Base-by-base conservation (phyloP, 2,329 filamentous ascomycete species). In the Apiospora pterosperma region DNA sequence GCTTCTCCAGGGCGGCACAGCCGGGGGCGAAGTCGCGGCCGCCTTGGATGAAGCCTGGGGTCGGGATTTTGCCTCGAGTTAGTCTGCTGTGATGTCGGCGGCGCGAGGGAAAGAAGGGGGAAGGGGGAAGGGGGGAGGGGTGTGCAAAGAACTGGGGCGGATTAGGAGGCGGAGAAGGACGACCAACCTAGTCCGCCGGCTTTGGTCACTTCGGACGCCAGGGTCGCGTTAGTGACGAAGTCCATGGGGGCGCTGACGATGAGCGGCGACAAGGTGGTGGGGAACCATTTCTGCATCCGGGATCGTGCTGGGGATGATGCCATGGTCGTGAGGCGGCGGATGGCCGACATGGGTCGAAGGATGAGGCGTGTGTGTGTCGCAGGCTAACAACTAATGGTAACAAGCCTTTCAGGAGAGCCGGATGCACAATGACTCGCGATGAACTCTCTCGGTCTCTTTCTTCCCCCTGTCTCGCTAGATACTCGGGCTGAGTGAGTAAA, bases 221-320 rank as follows among this genome's bases (percentile, higher is more conserved):
- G 72, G 58, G 68, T 75, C 38, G 76, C 72, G 52, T 78, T 80
- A 2, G 76, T 68, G 36, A 77, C 69, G 58, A 72, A 73, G 12
- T 76, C 74, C 79, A 82, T 80, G 12, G 80, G 80, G 10, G 80
- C 80, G 48, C 73, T 77, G 59, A 81, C 71, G 41, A 81, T 69
- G 12, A 81, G 67, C 23, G 80, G 80, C 25, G 70, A 68, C 6
- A 71, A 66, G 21, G 75, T 76, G 63, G 74, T 73, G 4, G 79
- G 78, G 65, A 80, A 81, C 71, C 75, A 76, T 28, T 66, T 65
- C 65, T 69, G 69, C 73, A 72, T 76, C 8, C 74, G 69, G 19
- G 58, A 38, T 25, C 36, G 25, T n/a, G 52, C 6, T 60, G 58
- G n/a, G 10, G 58, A 60, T 5, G 58, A 60, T 7, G 58, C 21